These are phyloP conservation scores for Primulina tabacum DNA, from an alignment of 257 asterid genomes.

Conservation along the genomic window DNA sequence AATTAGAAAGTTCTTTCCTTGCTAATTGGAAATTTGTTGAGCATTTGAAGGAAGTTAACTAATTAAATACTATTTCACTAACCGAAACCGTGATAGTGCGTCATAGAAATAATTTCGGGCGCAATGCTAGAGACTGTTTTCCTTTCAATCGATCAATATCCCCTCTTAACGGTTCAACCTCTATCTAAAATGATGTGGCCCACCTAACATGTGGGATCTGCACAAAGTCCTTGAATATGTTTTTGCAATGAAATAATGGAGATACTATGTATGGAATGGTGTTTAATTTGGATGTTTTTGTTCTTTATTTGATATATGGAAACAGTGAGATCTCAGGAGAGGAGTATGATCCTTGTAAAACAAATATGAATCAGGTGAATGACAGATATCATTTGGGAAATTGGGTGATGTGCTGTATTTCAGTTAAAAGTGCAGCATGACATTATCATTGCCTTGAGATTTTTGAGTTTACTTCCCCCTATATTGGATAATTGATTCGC, in stretches of 20 bases:
- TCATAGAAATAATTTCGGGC: neutral
- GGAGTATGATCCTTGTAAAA: constrained; percentile 9
- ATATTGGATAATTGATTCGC: neutral
- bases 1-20: neutral
- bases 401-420: constrained; percentile 1
- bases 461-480: neutral
- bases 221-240: neutral
- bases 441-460: neutral
- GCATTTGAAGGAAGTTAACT: neutral
- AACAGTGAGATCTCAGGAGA: constrained; percentile 18
- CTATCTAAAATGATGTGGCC: neutral
- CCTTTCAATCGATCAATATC: neutral
- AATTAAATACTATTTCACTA: neutral
- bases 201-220: neutral
- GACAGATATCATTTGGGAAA: constrained; percentile 10
- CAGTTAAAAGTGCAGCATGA: constrained; percentile 10
- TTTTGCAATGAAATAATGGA: neutral
- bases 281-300: constrained; percentile 20
- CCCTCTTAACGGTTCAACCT: neutral
- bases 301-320: constrained; percentile 6
- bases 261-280: neutral
- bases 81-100: neutral
- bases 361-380: constrained; percentile 14
- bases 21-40: neutral
- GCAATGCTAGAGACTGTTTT: neutral